Evolutionary conservation across 768 basidiomycete genomes (phyloP).

Genomic region (Lentinula detonsa): DNA sequence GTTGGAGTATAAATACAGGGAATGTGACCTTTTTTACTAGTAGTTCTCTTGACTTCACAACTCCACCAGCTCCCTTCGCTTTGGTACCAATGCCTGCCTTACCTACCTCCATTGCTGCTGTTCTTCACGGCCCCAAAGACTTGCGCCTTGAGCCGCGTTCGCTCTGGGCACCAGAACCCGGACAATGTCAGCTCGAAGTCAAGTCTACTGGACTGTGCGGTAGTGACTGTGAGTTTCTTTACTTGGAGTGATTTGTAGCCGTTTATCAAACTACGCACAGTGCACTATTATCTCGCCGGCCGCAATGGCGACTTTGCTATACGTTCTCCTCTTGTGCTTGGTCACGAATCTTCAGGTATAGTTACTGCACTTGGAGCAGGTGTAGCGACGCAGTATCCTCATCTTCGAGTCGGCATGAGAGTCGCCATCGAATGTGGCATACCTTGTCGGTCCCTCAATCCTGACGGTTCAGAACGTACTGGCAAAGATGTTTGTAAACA

Average conservation of each 20-base stretch:
- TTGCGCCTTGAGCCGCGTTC: constrained; percentile 73
- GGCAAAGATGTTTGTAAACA: constrained; percentile 42
- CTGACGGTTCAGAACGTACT: constrained; percentile 1
- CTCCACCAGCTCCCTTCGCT: constrained; percentile 16
- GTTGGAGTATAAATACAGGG: constrained; percentile 11
- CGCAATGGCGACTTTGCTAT: constrained; percentile 91
- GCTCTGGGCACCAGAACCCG: constrained; percentile 62
- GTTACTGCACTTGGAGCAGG: constrained; percentile 79
- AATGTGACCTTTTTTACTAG: constrained; percentile 10
- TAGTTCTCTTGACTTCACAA: constrained; percentile 13
- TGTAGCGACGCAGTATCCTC: constrained; percentile 25
- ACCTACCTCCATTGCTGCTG: constrained; percentile 60
- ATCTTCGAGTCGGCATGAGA: constrained; percentile 70
- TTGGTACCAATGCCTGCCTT: constrained; percentile 23
- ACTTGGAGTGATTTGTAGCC: neutral
- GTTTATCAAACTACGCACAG: constrained; percentile 28
- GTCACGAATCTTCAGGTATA: constrained; percentile 89
- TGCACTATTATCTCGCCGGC: constrained; percentile 87
- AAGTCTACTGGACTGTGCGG: constrained; percentile 89
- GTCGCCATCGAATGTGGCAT: constrained; percentile 94
- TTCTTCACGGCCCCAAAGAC: constrained; percentile 81
- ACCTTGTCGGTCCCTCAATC: constrained; percentile 51
- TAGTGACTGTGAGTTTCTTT: constrained; percentile 54
- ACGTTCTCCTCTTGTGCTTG: constrained; percentile 81
- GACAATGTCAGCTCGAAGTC: constrained; percentile 77